phyloP scores from a whole-genome alignment of 1,284 basidiomycete genomes.

The Puccinia polysora region DNA sequence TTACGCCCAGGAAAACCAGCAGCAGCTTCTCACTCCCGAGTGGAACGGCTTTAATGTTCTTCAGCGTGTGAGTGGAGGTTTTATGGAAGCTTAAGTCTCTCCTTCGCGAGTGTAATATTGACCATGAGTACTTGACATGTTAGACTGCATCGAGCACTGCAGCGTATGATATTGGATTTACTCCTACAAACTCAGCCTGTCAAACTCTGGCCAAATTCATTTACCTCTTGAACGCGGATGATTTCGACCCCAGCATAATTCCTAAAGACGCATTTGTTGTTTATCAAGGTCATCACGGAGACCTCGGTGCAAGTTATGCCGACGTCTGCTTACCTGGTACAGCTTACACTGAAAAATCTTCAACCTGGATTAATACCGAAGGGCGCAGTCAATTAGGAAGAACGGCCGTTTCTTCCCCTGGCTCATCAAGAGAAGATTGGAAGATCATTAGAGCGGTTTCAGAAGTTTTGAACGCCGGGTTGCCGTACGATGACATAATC shows the following conservation, averaged over 20 bases:
- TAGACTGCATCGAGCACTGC: conserved; percentile 79
- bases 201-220: conserved; percentile 84
- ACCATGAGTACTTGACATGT: conserved; percentile 54
- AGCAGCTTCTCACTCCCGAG: conserved; percentile 71
- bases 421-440: conserved; percentile 94
- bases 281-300: conserved; percentile 98
- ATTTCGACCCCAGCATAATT: conserved; percentile 83
- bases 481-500: conserved; percentile 90
- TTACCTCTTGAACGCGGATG: conserved; percentile 94
- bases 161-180: conserved; percentile 90
- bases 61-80: conserved; percentile 67
- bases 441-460: conserved; percentile 93
- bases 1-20: conserved; percentile 73
- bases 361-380: conserved; percentile 96
- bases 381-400: conserved; percentile 86
- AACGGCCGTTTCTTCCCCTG: conserved; percentile 89
- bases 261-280: conserved; percentile 93
- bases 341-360: conserved; percentile 93
- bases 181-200: conserved; percentile 72
- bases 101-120: not conserved
- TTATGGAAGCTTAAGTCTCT: not conserved
- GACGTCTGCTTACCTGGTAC: conserved; percentile 90
- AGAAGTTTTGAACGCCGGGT: conserved; percentile 71
- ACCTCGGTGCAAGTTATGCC: conserved; percentile 90
- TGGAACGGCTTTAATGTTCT: conserved; percentile 95